These are phyloP conservation scores for Hordeum vulgare DNA, from an alignment of 176 grass and related monocot species.

Conservation along the genomic window DNA sequence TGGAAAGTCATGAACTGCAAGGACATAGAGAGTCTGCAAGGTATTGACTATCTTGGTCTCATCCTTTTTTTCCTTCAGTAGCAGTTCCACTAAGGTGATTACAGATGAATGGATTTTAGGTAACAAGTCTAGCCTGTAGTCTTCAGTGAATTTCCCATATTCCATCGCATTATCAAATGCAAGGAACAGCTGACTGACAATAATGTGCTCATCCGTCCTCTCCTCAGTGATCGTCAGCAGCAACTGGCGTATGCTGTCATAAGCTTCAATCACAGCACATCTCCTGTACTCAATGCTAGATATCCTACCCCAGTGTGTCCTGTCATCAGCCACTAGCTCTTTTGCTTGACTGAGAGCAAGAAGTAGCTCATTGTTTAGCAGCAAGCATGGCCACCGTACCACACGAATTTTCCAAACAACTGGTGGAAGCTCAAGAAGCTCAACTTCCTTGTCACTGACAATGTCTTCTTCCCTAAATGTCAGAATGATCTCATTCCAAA, in stretches of 20 bases:
- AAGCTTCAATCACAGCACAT: conserved; percentile 86
- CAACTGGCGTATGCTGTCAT: conserved; percentile 69
- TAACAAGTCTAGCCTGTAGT: conserved; percentile 51
- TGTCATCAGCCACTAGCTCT: conserved; percentile 62
- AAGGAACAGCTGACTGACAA: conserved; percentile 58
- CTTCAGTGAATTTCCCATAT: conserved; percentile 39
- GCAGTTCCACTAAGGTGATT: conserved; percentile 56
- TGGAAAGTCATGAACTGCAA: conserved; percentile 73
- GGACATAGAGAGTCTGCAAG: conserved; percentile 82
- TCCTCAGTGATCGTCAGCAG: conserved; percentile 61
- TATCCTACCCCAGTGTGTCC: conserved; percentile 59
- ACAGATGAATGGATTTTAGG: conserved; percentile 62
- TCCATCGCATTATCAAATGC: conserved; percentile 49
- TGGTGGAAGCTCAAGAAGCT: conserved; percentile 85
- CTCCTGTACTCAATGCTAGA: conserved; percentile 71
- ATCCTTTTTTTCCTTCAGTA: conserved; percentile 62
- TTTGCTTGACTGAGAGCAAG: conserved; percentile 81
- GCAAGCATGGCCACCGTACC: conserved; percentile 86
- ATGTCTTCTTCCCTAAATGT: conserved; percentile 96
- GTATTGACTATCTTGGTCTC: conserved; percentile 72
- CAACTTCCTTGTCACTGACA: conserved; percentile 79
- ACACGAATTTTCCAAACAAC: conserved; percentile 76
- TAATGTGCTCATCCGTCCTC: conserved; percentile 49
- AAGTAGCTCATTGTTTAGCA: conserved; percentile 83
- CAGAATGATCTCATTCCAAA: conserved; percentile 94